Evolutionary conservation across 1,139 yeast species (phyloP), one percentile per base, ranked within the genome.

Genomic region (Pichia terricola): DNA sequence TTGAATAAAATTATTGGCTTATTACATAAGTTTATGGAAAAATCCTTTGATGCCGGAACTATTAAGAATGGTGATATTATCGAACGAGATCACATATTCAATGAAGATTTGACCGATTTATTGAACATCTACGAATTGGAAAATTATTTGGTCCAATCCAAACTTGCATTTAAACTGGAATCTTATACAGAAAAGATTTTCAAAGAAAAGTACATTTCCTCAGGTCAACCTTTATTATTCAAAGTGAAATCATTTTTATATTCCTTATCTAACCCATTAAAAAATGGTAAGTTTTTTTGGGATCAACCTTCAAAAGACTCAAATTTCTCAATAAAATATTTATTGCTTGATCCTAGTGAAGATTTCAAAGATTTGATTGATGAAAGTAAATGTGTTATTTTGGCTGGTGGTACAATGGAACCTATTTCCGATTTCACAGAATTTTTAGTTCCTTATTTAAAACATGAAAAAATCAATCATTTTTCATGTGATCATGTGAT

Each of bases 381-480:
- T 5, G 73, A 79, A 33, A 73, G 89, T 0, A 73, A 72, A 51
- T 82, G 94, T 59, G 81, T 89, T 0, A 68, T 89, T 3, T 61
- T 89, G 5, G 94, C 96, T 9, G 98, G 98, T 34, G 98, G 98
- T 22, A 89, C 98, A 0, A 88, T 89, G 96, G 94, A 87, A 57
- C 98, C 98, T 0, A 70, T 81, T 46, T 61, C 70, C 16, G 96
- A 89, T 52, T 84, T 81, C 56, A 63, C 72, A 8, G 69, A 76
- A 30, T 75, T 73, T 50, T 64, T 89, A 35, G 78, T 88, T 43
- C 95, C 96, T 0, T 72, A 74, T 40, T 47, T 81, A 5, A 52
- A 66, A 0, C 47, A 58, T 0, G 55, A 62, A 0, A 56, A 70
- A 40, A 70, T 86, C 7, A 66, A 69, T 27, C 69, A 66, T 33